phyloP scores from a whole-genome alignment of 805 yeast genomes.

The Nematodospora valgi region DNA sequence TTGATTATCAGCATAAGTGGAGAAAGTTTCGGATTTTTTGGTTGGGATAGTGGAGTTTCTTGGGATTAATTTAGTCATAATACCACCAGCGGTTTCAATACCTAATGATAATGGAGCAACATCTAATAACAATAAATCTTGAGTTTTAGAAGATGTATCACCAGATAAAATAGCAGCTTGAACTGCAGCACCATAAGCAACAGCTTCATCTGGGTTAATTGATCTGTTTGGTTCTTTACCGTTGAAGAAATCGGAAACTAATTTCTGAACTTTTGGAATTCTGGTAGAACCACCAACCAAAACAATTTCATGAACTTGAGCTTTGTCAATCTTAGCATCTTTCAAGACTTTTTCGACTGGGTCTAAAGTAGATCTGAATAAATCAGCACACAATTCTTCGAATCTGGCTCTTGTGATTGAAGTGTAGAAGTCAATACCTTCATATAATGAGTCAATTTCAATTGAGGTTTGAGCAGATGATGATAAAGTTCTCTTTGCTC shows the following conservation, averaged over 20 bases:
- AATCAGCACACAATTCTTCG: slow-evolving; percentile 92
- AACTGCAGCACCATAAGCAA: slow-evolving; percentile 98
- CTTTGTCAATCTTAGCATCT: slow-evolving; percentile 87
- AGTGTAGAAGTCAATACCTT: slow-evolving; percentile 95
- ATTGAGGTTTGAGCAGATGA: slow-evolving; percentile 93
- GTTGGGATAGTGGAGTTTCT: slow-evolving; percentile 98
- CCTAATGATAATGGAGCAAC: slow-evolving; percentile 97
- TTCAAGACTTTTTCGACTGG: slow-evolving; percentile 94
- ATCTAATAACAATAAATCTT: slow-evolving; percentile 89
- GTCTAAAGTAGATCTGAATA: slow-evolving; percentile 89
- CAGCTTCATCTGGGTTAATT: slow-evolving; percentile 98
- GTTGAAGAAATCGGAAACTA: slow-evolving; percentile 93
- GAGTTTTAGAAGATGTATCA: slow-evolving; percentile 94
- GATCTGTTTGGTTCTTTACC: slow-evolving; percentile 97
- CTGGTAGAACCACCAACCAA: slow-evolving; percentile 98
- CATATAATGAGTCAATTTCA: slow-evolving; percentile 91
- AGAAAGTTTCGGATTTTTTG: slow-evolving; percentile 94
- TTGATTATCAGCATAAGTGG: slow-evolving; percentile 96
- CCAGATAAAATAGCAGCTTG: slow-evolving; percentile 97
- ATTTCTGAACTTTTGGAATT: slow-evolving; percentile 95
- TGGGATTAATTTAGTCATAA: slow-evolving; percentile 97
- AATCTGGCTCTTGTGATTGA: slow-evolving; percentile 96
- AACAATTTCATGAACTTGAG: slow-evolving; percentile 87
- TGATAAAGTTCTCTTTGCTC: slow-evolving; percentile 98
- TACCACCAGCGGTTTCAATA: slow-evolving; percentile 99